Base-by-base conservation (phyloP, 331 rosid species). In the Pyracantha coccinea region DNA sequence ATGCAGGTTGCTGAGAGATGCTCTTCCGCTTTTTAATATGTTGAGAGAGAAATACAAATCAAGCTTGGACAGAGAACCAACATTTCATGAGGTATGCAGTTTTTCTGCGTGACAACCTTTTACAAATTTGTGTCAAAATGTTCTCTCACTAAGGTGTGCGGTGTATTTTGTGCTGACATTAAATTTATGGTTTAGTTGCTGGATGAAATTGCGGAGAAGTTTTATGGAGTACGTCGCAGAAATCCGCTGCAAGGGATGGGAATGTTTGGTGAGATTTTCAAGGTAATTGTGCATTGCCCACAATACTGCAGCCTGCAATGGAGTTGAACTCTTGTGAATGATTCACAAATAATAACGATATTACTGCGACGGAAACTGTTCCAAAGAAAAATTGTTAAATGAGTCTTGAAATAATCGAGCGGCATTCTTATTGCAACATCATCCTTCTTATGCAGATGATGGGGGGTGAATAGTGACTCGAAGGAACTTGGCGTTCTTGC, bases 181-280 rank as follows among this genome's bases (percentile, higher is more conserved):
- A 81, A 67, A 66, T 69, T 73, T 81, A 65, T 81, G 83, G 63
- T 83, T 75, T 79, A 92, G 99, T 85, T 95, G 88, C 89, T 88
- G 32, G 99, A 95, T 76, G 96, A 90, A 24, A 82, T 92, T 54
- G 97, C 92, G 3, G 93, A 86, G 85, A 95, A 81, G 80, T 92
- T 92, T 79, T 95, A 82, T 62, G 96, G 96, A 72, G 96, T 95
- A 52, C 88, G 83, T 31, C 86, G 96, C 64, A 92, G 84, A 83
- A 92, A 89, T 78, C 96, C 99, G 3, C 73, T 92, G 55, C 91
- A 87, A 91, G 99, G 99, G 60, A 84, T 95, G 93, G 99, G 99
- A 29, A 84, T 95, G 93, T 89, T 95, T 47, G 97, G 96, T 45
- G 99, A 95, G 80, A 90, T 92, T 83, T 90, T 92, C 75, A 95